A percentile compares a stretch with the other conserved stretches of the same genome.
Evolutionary conservation across 495 filamentous ascomycete species (phyloP).

Genomic region (Cenococcum geophilum): DNA sequence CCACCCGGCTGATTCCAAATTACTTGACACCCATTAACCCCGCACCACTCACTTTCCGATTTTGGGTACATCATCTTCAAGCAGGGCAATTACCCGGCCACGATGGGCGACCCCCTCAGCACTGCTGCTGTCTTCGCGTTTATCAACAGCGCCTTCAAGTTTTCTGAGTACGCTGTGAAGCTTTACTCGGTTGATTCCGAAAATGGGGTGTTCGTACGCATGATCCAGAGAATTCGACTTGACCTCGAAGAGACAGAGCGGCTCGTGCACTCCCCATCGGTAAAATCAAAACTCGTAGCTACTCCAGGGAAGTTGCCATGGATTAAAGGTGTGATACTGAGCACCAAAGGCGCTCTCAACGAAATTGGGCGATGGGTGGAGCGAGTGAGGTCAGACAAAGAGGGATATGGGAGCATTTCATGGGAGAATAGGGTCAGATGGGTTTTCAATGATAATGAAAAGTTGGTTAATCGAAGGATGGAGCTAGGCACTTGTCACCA

Average conservation of each 20-base stretch:
- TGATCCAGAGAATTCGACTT: conserved; percentile 12
- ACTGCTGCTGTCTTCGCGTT: conserved; percentile 4
- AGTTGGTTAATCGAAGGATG: conserved; percentile 14
- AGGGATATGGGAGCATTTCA: conserved; percentile 9
- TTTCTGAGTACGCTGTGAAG: conserved; percentile 15
- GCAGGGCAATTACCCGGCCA: not conserved
- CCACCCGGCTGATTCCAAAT: too few relatives aligned
- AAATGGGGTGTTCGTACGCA: conserved; percentile 23
- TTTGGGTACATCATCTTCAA: too few relatives aligned
- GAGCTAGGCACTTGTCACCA: conserved; percentile 20
- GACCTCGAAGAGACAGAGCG: conserved; percentile 17
- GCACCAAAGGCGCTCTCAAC: conserved; percentile 11
- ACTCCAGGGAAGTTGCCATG: conserved; percentile 16
- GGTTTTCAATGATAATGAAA: conserved; percentile 23
- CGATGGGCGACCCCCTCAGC: conserved; percentile 13
- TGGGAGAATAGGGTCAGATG: conserved; percentile 13
- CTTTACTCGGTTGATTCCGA: conserved; percentile 19
- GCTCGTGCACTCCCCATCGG: conserved; percentile 3
- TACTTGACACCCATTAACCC: too few relatives aligned
- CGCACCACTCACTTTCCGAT: too few relatives aligned
- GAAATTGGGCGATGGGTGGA: conserved; percentile 22
- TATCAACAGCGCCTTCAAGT: conserved; percentile 15
- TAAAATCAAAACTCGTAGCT: conserved; percentile 5
- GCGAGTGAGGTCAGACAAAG: conserved; percentile 16
- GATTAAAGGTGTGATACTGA: conserved; percentile 12